phyloP scores from a whole-genome alignment of 768 basidiomycete species.

The Suillus weaverae region DNA sequence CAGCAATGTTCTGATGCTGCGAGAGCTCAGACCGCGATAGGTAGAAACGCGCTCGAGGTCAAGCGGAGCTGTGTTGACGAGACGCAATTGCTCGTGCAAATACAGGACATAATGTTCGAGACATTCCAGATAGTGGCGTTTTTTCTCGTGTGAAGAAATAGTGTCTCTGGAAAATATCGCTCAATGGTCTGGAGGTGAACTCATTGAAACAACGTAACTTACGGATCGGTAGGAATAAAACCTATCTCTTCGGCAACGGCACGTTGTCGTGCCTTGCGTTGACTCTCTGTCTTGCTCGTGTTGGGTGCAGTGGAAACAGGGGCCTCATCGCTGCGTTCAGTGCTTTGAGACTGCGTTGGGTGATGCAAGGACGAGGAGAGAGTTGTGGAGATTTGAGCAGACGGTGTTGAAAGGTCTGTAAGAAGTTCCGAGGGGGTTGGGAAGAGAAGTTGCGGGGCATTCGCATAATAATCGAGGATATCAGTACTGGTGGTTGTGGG shows the following conservation, averaged over 20 bases:
- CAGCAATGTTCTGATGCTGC: conserved; percentile 68
- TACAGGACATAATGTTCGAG: conserved; percentile 70
- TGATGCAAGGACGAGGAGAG: neutral
- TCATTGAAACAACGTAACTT: conserved; percentile 20
- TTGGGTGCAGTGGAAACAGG: neutral
- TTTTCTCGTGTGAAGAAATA: conserved; percentile 81
- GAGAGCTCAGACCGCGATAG: conserved; percentile 58
- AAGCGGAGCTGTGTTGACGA: conserved; percentile 47
- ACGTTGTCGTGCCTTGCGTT: conserved; percentile 59
- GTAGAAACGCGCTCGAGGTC: conserved; percentile 49
- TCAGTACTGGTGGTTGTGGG: neutral
- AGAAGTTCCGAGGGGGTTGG: conserved; percentile 69
- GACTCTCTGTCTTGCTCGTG: conserved; percentile 43
- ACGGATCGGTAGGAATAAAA: conserved; percentile 64
- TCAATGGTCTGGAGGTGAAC: neutral
- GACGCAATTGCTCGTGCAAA: conserved; percentile 59
- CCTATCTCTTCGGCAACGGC: conserved; percentile 55
- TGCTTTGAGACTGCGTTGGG: neutral
- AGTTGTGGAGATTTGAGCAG: conserved; percentile 7
- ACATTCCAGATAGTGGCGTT: conserved; percentile 70
- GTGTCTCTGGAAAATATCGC: conserved; percentile 44
- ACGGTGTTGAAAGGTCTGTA: conserved; percentile 35
- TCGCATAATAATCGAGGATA: conserved; percentile 24
- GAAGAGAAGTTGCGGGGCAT: conserved; percentile 42
- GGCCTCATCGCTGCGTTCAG: neutral